phyloP scores from a whole-genome alignment of 495 filamentous ascomycete genomes.

The Aspergillus baeticus region DNA sequence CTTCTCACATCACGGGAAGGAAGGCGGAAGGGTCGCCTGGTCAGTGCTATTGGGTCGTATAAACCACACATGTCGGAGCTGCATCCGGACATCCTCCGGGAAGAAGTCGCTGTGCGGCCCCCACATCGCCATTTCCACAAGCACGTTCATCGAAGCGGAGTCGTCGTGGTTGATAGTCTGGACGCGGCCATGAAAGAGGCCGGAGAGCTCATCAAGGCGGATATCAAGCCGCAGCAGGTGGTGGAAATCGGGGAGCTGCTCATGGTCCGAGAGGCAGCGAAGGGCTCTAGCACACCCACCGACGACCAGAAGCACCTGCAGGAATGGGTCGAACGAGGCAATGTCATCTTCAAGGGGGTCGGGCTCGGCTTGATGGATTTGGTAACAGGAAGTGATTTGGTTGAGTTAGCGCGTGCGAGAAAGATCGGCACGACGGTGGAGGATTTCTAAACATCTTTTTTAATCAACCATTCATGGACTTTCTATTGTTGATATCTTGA shows the following conservation, averaged over 20 bases:
- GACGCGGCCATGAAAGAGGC: conserved; percentile 80
- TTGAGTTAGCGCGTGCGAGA: conserved; percentile 69
- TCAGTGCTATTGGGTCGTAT: conserved; percentile 82
- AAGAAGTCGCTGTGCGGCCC: conserved; percentile 59
- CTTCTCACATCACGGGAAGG: conserved; percentile 67
- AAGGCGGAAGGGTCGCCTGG: conserved; percentile 70
- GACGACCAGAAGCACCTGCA: conserved; percentile 54
- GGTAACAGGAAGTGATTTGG: conserved; percentile 71
- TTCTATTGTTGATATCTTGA: background rate
- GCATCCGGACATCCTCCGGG: conserved; percentile 67
- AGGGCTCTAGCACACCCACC: conserved; percentile 33
- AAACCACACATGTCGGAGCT: conserved; percentile 84
- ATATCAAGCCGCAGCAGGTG: conserved; percentile 65
- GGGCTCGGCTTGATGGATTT: conserved; percentile 50
- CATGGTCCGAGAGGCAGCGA: conserved; percentile 59
- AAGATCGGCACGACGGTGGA: conserved; percentile 71
- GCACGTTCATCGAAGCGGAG: conserved; percentile 69
- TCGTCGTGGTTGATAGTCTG: conserved; percentile 79
- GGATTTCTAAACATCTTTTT: conserved; percentile 35
- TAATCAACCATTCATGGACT: background rate
- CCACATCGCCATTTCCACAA: conserved; percentile 63
- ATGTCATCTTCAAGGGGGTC: conserved; percentile 60
- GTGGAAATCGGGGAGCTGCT: conserved; percentile 86
- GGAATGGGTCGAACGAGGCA: conserved; percentile 75
- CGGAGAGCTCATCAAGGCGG: conserved; percentile 83